phyloP scores from a whole-genome alignment of 2,329 filamentous ascomycete genomes.

The Fonsecaea monophora region DNA sequence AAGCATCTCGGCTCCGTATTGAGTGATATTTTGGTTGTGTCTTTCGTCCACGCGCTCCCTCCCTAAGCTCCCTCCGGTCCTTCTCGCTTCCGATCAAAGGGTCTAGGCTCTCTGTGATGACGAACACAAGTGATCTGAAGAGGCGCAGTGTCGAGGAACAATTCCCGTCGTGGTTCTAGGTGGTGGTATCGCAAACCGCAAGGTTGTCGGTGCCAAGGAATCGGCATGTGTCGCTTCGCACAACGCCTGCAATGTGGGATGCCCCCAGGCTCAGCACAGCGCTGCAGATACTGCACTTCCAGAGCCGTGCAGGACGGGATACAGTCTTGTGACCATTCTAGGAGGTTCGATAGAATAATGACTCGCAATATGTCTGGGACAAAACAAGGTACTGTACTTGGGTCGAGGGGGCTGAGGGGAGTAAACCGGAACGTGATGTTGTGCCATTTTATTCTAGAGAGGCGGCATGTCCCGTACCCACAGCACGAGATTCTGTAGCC shows the following conservation, averaged over 20 bases:
- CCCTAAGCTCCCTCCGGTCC: neutral
- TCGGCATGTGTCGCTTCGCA: neutral
- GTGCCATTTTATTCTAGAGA: conserved; percentile 4
- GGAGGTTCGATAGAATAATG: neutral
- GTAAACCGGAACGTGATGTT: neutral
- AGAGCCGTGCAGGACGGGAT: neutral
- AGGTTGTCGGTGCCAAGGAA: neutral
- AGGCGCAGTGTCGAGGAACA: neutral
- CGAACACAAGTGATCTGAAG: neutral
- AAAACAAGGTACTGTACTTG: too few relatives aligned
- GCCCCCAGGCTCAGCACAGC: too few relatives aligned
- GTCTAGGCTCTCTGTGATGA: neutral
- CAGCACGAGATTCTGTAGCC: neutral
- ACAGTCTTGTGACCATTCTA: conserved; percentile 4
- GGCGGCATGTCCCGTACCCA: conserved; percentile 5
- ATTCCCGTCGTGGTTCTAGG: neutral
- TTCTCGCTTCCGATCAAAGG: neutral
- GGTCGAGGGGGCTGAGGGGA: neutral
- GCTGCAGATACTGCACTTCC: too few relatives aligned
- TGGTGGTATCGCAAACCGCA: neutral
- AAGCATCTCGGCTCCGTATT: neutral
- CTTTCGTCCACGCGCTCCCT: neutral
- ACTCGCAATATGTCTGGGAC: too few relatives aligned
- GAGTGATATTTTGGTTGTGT: neutral
- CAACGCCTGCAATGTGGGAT: too few relatives aligned